Percentiles rank a stretch among this genome's conserved stretches.
Evolutionary conservation across 208 protist species (phyloP).

Genomic region (Leishmania braziliensis): DNA sequence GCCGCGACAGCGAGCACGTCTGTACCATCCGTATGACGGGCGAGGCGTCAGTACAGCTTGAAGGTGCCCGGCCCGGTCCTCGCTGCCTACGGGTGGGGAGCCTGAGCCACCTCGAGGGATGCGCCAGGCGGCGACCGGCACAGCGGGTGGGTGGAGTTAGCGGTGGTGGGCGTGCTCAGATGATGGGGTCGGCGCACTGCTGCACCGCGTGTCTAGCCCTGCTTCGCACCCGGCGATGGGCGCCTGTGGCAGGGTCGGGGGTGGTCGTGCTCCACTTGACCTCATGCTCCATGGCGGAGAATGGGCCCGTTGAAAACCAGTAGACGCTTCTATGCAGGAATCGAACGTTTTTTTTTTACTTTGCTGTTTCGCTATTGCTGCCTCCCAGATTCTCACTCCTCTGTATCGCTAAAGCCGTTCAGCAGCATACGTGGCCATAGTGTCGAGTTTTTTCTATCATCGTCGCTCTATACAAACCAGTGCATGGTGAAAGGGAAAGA

Average conservation of each 20-base stretch:
- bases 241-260: not conserved
- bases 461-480: not conserved
- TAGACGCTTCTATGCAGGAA: not conserved
- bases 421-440: not conserved
- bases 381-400: not conserved
- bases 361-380: not conserved
- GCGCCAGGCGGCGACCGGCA: no score
- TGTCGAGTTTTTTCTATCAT: not conserved
- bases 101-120: no score
- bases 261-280: not conserved
- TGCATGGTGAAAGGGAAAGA: not conserved
- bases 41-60: no score
- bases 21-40: no score
- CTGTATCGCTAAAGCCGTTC: not conserved
- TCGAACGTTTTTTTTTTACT: conserved; percentile 2
- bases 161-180: not conserved
- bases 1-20: not conserved
- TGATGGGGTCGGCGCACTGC: not conserved
- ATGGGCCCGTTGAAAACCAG: not conserved
- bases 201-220: not conserved
- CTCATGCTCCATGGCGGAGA: not conserved
- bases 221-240: not conserved
- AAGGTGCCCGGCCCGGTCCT: no score
- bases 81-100: no score
- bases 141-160: not conserved